phyloP scores from a whole-genome alignment of 2,329 filamentous ascomycete species.

The Magnaporthales sp. region DNA sequence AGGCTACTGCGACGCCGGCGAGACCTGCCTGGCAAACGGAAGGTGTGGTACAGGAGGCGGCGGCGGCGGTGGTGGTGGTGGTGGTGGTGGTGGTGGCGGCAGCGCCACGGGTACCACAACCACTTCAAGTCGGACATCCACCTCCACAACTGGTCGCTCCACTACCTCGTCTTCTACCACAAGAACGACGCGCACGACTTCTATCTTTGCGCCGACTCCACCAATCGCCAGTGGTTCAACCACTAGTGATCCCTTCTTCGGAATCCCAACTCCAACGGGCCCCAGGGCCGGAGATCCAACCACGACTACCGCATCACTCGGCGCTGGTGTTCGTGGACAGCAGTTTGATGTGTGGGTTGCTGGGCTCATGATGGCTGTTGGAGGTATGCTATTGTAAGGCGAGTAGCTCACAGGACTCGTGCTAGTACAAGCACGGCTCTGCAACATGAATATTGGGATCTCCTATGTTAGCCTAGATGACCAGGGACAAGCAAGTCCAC shows the following conservation, averaged over 20 bases:
- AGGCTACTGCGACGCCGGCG: constrained; percentile 4
- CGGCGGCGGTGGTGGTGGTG: background rate
- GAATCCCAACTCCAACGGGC: background rate
- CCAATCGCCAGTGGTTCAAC: no score
- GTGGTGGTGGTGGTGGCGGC: background rate
- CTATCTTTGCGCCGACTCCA: background rate
- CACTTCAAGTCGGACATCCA: background rate
- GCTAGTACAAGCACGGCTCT: background rate
- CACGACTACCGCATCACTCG: background rate
- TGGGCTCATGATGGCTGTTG: background rate
- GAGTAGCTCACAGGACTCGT: background rate
- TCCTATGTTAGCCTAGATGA: background rate
- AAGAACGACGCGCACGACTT: background rate
- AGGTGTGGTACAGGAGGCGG: constrained; percentile 2
- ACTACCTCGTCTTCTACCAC: background rate
- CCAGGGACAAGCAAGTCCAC: background rate
- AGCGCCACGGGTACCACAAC: background rate
- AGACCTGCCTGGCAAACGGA: background rate
- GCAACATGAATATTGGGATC: background rate
- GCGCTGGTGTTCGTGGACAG: background rate
- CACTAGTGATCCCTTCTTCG: background rate
- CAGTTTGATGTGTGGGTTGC: background rate
- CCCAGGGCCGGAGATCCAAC: background rate
- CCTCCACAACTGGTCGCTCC: background rate
- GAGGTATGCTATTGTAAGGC: background rate